These are phyloP conservation scores for Umbelopsis ramanniana DNA, from an alignment of 192 early-diverging fungal genomes.

Conservation along the genomic window DNA sequence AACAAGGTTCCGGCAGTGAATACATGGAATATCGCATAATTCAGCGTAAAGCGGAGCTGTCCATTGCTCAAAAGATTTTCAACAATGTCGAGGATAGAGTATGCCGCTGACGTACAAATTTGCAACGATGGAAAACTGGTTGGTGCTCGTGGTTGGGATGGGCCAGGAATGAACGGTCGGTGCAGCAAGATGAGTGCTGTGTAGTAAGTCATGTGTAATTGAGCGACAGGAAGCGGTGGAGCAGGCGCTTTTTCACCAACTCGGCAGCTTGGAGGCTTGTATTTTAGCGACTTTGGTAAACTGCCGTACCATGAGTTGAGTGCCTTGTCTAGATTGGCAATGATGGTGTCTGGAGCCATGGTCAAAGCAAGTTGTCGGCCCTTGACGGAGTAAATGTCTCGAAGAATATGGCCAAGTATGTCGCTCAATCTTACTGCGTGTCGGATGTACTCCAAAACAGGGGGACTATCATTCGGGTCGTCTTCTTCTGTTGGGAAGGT, in stretches of 20 bases:
- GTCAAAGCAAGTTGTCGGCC: conserved; percentile 28
- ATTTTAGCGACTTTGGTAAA: conserved; percentile 51
- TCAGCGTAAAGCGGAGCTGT: conserved; percentile 26
- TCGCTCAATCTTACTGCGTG: conserved; percentile 50
- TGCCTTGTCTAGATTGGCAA: conserved; percentile 33
- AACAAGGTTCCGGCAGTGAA: conserved; percentile 45
- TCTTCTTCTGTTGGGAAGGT: conserved; percentile 42
- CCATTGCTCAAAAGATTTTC: conserved; percentile 35
- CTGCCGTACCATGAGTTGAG: conserved; percentile 46
- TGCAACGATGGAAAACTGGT: conserved; percentile 36
- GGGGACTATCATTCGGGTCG: conserved; percentile 16
- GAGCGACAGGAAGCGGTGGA: conserved; percentile 30
- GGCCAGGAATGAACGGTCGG: conserved; percentile 54
- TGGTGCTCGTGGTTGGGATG: conserved; percentile 27
- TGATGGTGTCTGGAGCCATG: conserved; percentile 33
- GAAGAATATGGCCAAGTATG: conserved; percentile 57
- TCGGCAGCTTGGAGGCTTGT: conserved; percentile 41
- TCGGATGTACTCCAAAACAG: conserved; percentile 39
- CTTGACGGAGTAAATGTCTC: conserved; percentile 55
- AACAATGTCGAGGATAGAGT: conserved; percentile 33
- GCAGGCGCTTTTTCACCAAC: conserved; percentile 29
- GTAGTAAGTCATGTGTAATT: conserved; percentile 56
- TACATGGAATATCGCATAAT: conserved; percentile 34
- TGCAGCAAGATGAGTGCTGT: conserved; percentile 56
- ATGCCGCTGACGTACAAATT: conserved; percentile 34